Conservation (phyloP, 2,329 filamentous ascomycete species). For the Trichophyton equinum region DNA sequence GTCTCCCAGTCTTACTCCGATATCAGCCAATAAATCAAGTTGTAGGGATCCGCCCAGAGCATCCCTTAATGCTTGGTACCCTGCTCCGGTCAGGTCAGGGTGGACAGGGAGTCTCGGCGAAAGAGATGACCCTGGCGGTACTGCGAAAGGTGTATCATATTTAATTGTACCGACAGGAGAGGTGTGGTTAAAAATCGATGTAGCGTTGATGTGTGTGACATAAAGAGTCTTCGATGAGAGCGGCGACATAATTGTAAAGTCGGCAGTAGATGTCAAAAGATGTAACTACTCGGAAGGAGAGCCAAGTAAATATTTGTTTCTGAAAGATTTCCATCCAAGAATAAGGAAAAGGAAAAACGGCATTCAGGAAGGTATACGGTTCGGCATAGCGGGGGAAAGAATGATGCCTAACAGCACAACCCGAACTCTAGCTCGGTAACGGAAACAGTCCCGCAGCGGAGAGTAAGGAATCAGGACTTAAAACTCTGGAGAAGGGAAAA, state of each 20-base stretch:
- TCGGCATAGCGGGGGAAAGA: background rate
- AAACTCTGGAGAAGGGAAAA: conserved; percentile 16
- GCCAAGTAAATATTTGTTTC: conserved; percentile 2
- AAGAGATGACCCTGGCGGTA: conserved; percentile 58
- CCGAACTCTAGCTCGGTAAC: background rate
- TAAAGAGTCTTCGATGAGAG: conserved; percentile 59
- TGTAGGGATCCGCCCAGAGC: conserved; percentile 70
- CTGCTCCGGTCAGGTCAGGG: conserved; percentile 64
- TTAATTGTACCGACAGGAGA: conserved; percentile 65
- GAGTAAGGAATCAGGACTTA: background rate
- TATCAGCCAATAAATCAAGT: conserved; percentile 63
- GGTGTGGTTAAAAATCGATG: conserved; percentile 70
- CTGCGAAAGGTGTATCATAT: conserved; percentile 60
- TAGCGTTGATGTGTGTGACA: conserved; percentile 69
- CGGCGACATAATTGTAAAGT: conserved; percentile 72
- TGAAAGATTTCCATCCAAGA: background rate
- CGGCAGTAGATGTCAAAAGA: conserved; percentile 71
- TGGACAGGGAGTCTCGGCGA: conserved; percentile 71
- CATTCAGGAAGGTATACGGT: background rate
- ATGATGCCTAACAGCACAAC: background rate
- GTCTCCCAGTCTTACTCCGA: conserved; percentile 59
- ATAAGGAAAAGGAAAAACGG: background rate
- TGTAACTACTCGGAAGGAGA: conserved; percentile 44
- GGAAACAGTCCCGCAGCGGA: background rate
- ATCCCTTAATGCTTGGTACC: conserved; percentile 66